Evolutionary conservation across 2,329 filamentous ascomycete genomes (phyloP).

Genomic region (Immersiporthe knoxdaviesiana): DNA sequence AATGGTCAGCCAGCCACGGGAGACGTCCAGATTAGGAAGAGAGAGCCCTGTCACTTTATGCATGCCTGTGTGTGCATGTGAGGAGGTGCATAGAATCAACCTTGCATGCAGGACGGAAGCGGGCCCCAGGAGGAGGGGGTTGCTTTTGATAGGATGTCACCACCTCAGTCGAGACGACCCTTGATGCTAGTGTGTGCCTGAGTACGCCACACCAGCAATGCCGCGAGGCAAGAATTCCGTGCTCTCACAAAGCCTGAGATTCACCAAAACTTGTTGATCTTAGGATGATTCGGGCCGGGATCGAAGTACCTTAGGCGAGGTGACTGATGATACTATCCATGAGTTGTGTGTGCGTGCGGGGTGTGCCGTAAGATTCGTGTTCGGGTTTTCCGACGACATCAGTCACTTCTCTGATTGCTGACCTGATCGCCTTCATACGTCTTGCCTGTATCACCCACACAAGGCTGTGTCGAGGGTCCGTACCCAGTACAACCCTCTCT

Average conservation of each 20-base stretch:
- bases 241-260: not conserved
- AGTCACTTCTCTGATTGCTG: not conserved
- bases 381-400: not conserved
- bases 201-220: slow-evolving; percentile 2
- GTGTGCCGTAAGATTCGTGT: not conserved
- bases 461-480: too few species aligned
- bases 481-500: too few species aligned
- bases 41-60: not conserved
- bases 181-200: not conserved
- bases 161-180: not conserved
- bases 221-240: slow-evolving; percentile 1
- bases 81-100: slow-evolving; percentile 6
- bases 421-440: not conserved
- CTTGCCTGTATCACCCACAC: not conserved
- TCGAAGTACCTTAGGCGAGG: not conserved
- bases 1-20: not conserved
- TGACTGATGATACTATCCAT: slow-evolving; percentile 2
- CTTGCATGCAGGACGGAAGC: slow-evolving; percentile 1
- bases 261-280: not conserved
- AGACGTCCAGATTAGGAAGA: not conserved
- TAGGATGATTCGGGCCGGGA: slow-evolving; percentile 5
- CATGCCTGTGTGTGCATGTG: not conserved
- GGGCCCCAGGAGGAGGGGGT: too few species aligned
- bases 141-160: slow-evolving; percentile 2
- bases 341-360: not conserved